These are phyloP conservation scores for Podaxis sp. DNA, from an alignment of 768 basidiomycete genomes.

Conservation along the genomic window DNA sequence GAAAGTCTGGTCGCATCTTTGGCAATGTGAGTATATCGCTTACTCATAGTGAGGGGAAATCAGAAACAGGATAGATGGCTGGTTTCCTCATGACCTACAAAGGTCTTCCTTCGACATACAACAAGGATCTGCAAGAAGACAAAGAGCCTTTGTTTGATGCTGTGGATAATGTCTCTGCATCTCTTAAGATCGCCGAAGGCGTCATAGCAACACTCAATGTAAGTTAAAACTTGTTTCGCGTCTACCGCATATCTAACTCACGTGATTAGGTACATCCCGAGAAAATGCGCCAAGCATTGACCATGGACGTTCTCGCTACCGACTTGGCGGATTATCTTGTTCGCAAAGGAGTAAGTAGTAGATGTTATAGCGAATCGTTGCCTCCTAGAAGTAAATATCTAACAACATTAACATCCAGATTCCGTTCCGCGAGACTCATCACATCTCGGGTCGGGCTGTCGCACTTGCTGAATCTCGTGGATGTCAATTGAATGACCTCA, in stretches of 20 bases:
- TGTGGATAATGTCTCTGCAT: slow-evolving; percentile 86
- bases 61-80: slow-evolving; percentile 63
- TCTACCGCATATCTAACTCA: neutral
- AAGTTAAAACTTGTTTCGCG: slow-evolving; percentile 23
- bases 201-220: slow-evolving; percentile 91
- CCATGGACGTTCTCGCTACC: slow-evolving; percentile 98
- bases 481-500: slow-evolving; percentile 80
- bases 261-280: slow-evolving; percentile 72
- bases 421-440: slow-evolving; percentile 98
- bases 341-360: slow-evolving; percentile 83
- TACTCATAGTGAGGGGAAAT: neutral
- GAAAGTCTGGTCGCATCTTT: slow-evolving; percentile 93
- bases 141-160: slow-evolving; percentile 97
- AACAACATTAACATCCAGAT: slow-evolving; percentile 49
- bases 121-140: slow-evolving; percentile 98
- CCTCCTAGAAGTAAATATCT: neutral
- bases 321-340: slow-evolving; percentile 98
- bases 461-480: slow-evolving; percentile 85
- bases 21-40: slow-evolving; percentile 63
- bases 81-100: slow-evolving; percentile 98
- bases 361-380: neutral
- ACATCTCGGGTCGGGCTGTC: slow-evolving; percentile 95
- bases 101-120: slow-evolving; percentile 97
- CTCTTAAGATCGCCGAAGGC: slow-evolving; percentile 90
- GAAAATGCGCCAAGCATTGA: slow-evolving; percentile 88